Base-by-base conservation (phyloP, 345 rosid genomes). In the Melaleuca quinquenervia region DNA sequence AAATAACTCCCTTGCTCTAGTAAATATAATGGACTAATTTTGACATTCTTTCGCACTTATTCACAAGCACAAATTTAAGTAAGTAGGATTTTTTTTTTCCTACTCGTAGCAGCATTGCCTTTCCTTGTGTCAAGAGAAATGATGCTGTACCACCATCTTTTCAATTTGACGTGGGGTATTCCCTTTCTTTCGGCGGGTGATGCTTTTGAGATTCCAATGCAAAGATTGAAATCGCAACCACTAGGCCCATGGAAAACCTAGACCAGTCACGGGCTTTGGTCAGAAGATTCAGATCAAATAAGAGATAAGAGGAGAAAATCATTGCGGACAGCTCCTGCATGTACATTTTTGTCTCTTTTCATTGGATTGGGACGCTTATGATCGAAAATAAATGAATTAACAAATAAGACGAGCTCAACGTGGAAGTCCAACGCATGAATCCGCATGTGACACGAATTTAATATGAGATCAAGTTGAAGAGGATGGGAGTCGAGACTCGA, bases 231-330 rank as follows among this genome's bases (percentile, higher is more conserved):
- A 41, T 41, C 41, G 41, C 41, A 41, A 41, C 4, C 41, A 4
- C 41, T 41, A 41, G 41, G 41, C 41, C 41, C 41, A 41, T 41
- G 41, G 41, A 41, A 58, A 51, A 51, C 64, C 1, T 56, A 26
- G 64, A 56, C 1, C 26, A 56, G 64, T 27, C 3, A 56, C 64
- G 64, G 62, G 64, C 64, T 56, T 26, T 27, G 29, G 29, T 56
- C 29, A 29, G 7, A 0, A 26, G 64, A 56, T 11, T 56, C 64
- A 26, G 64, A 56, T 0, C 2, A 58, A 58, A 58, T 1, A 0
- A n/a, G n/a, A 58, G 5, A 12, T 0, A 58, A 58, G n/a, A n/a
- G 0, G 9, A 6, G 70, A n/a, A 58, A 13, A 13, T 0, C 18
- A 0, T n/a, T 58, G 32, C 12, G 70, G 70, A 58, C 70, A 58